phyloP scores from a whole-genome alignment of 495 filamentous ascomycete genomes.

The Aspergillus bridgeri region DNA sequence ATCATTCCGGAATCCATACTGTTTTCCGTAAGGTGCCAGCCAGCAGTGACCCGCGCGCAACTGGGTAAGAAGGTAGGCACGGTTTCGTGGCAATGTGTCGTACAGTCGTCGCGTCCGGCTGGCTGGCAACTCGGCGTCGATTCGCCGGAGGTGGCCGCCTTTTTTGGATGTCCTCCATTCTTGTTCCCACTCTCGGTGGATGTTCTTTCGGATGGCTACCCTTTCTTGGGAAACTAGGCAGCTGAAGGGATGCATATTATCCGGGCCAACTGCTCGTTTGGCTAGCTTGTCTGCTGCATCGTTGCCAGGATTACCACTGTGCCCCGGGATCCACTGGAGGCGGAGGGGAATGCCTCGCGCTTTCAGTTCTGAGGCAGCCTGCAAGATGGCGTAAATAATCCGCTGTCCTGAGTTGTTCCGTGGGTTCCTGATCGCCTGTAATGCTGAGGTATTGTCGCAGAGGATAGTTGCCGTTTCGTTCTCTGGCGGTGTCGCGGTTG shows the following conservation, averaged over 20 bases:
- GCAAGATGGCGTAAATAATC: too few relatives aligned
- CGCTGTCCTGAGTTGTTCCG: too few relatives aligned
- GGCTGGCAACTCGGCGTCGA: slow-evolving; percentile 7
- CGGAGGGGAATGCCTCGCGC: too few relatives aligned
- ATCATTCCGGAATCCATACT: not conserved
- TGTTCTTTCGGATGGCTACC: slow-evolving; percentile 1
- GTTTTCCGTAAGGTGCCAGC: slow-evolving; percentile 5
- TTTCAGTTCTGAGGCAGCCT: too few relatives aligned
- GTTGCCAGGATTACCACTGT: slow-evolving; percentile 4
- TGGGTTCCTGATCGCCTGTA: too few relatives aligned
- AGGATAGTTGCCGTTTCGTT: too few relatives aligned
- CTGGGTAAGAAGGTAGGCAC: slow-evolving; percentile 7
- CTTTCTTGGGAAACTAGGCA: slow-evolving; percentile 7
- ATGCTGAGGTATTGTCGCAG: too few relatives aligned
- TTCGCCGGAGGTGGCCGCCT: slow-evolving; percentile 6
- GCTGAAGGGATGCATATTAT: slow-evolving; percentile 5
- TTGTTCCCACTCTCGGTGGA: slow-evolving; percentile 5
- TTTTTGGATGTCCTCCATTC: slow-evolving; percentile 10
- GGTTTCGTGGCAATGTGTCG: slow-evolving; percentile 3
- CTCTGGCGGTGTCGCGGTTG: too few relatives aligned
- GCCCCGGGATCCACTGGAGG: slow-evolving; percentile 10
- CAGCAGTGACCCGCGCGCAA: slow-evolving; percentile 11
- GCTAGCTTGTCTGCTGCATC: too few relatives aligned
- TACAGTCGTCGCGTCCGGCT: slow-evolving; percentile 5
- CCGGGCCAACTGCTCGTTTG: not conserved